Percentiles rank a stretch among this genome's conserved stretches.
phyloP scores from a whole-genome alignment of 2,329 filamentous ascomycete genomes.

The Penicillium sp. region DNA sequence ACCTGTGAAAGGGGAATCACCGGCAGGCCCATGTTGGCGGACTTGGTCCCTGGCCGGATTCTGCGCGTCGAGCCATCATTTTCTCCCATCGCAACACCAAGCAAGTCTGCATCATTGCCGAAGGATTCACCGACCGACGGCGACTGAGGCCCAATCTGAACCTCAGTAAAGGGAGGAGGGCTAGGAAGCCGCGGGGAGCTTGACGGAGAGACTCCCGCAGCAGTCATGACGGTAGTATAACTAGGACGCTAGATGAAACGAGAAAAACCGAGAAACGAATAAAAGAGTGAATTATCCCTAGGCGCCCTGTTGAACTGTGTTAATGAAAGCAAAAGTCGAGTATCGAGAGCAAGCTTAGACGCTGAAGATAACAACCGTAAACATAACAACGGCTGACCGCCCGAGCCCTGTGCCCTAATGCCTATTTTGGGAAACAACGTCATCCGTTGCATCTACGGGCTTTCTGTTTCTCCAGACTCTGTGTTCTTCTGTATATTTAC shows the following conservation, averaged over 20 bases:
- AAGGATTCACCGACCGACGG: conserved; percentile 62
- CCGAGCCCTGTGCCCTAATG: conserved; percentile 31
- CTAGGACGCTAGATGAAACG: conserved; percentile 11
- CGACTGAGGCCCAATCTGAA: conserved; percentile 80
- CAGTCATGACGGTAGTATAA: conserved; percentile 37
- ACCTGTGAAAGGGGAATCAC: conserved; percentile 83
- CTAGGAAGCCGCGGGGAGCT: conserved; percentile 91
- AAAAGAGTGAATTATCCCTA: conserved; percentile 19
- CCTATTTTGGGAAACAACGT: conserved; percentile 20
- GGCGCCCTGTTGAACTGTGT: conserved; percentile 8
- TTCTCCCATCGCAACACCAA: conserved; percentile 54
- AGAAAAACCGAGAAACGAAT: conserved; percentile 8
- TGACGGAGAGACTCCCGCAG: conserved; percentile 51
- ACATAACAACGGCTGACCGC: conserved; percentile 22
- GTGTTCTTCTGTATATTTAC: not conserved
- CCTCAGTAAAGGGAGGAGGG: conserved; percentile 90
- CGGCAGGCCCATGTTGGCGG: conserved; percentile 93
- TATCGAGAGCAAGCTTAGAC: conserved; percentile 13
- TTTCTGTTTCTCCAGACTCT: not conserved
- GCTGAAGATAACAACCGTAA: conserved; percentile 19
- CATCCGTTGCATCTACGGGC: conserved; percentile 16
- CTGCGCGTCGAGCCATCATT: conserved; percentile 75
- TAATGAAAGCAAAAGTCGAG: conserved; percentile 12
- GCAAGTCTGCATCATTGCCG: conserved; percentile 55
- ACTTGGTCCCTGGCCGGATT: conserved; percentile 87